Conservation (phyloP, 2,329 filamentous ascomycete species). For the Pyricularia grisea region DNA sequence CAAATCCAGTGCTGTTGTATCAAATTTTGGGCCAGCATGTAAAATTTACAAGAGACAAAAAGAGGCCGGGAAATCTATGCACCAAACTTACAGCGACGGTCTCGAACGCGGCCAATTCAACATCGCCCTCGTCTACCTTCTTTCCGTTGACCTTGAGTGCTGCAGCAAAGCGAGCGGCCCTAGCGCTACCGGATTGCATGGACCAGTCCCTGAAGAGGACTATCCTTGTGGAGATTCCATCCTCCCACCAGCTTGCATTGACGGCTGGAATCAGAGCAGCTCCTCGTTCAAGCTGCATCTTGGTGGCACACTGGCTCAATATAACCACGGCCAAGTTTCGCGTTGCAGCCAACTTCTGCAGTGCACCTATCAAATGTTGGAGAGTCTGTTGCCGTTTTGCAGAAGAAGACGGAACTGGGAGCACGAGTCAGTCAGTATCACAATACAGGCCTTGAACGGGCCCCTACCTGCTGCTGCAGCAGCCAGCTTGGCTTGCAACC, state of each 20-base stretch:
- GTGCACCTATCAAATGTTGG: conserved; percentile 55
- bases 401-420: conserved; percentile 12
- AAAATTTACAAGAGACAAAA: background rate
- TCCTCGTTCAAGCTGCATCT: conserved; percentile 55
- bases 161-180: conserved; percentile 48
- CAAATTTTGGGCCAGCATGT: background rate
- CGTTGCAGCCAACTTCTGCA: conserved; percentile 68
- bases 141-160: conserved; percentile 57
- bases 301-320: conserved; percentile 74
- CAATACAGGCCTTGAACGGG: background rate
- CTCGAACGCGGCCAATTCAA: conserved; percentile 37
- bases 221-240: conserved; percentile 61
- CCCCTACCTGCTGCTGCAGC: background rate
- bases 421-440: background rate
- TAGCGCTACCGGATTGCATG: conserved; percentile 34
- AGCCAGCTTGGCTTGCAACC: background rate
- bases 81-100: background rate
- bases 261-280: conserved; percentile 58
- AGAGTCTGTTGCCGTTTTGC: conserved; percentile 40
- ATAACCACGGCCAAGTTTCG: conserved; percentile 65
- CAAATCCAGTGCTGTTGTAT: background rate
- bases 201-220: conserved; percentile 73
- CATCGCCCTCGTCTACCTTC: conserved; percentile 26
- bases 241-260: conserved; percentile 71
- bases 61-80: background rate